Percentiles rank a stretch among this genome's conserved stretches.
Conservation (phyloP, 352 stramenopile species). For the Globisporangium emineosum region DNA sequence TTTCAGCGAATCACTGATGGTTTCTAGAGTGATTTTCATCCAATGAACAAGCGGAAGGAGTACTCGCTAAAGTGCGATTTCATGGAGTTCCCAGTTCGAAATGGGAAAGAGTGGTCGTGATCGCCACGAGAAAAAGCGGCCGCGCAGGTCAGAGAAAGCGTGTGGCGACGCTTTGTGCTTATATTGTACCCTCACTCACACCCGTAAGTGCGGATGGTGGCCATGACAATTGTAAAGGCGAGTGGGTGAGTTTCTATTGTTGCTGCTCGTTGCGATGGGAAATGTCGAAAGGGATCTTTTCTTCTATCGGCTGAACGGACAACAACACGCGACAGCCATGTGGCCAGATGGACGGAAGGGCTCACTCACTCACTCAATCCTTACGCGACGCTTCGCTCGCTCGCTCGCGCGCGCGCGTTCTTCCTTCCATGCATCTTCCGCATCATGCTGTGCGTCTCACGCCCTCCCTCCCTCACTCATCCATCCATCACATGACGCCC, state of each 20-base stretch:
- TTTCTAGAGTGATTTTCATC: background rate
- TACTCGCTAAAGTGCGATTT: slow-evolving; percentile 8
- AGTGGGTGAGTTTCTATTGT: background rate
- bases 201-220: no score
- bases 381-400: background rate
- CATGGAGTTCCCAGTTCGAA: background rate
- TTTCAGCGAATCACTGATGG: background rate
- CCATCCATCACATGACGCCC: background rate
- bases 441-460: background rate
- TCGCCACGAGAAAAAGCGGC: no score
- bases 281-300: background rate
- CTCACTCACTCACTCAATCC: background rate
- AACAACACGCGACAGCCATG: background rate
- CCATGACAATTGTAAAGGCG: no score
- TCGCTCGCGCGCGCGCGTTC: background rate
- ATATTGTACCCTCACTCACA: no score
- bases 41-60: background rate
- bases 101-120: no score
- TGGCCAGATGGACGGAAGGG: background rate
- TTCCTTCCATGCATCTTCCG: background rate
- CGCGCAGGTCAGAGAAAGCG: no score
- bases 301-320: background rate
- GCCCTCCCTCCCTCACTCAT: no score
- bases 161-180: no score
- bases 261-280: background rate